Evolutionary conservation across 345 rosid genomes (phyloP).

Genomic region (Cardamine occulta): DNA sequence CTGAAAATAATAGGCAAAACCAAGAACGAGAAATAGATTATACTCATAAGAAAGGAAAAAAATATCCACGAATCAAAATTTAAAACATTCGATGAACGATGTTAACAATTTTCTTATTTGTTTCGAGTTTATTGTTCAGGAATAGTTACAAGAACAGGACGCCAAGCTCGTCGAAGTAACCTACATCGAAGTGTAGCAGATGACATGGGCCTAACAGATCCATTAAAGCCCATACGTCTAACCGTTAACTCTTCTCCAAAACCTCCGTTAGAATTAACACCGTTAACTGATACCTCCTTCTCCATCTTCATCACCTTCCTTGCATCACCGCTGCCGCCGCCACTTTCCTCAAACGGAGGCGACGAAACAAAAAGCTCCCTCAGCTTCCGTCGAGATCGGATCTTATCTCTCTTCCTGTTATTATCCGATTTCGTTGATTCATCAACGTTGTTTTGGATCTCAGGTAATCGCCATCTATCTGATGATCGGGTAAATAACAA

Average conservation of each 20-base stretch:
- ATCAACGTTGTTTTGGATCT: conserved; percentile 30
- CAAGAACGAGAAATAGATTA: neutral
- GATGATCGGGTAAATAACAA: conserved; percentile 68
- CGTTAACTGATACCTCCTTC: conserved; percentile 44
- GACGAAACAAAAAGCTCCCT: conserved; percentile 81
- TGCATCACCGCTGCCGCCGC: conserved; percentile 18
- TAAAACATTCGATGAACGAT: neutral
- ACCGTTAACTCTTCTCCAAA: conserved; percentile 37
- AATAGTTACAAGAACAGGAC: conserved; percentile 76
- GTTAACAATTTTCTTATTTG: neutral
- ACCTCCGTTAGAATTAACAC: conserved; percentile 33
- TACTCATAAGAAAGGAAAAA: neutral
- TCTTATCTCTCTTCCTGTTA: conserved; percentile 42
- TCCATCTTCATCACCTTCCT: conserved; percentile 37
- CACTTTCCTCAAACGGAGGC: conserved; percentile 65
- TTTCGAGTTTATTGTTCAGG: conserved; percentile 61
- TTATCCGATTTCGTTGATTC: conserved; percentile 43
- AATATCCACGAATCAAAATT: neutral
- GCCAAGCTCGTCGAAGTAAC: conserved; percentile 81
- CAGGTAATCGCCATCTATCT: conserved; percentile 50
- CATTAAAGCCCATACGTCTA: conserved; percentile 48
- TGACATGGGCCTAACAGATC: conserved; percentile 54
- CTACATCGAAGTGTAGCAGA: conserved; percentile 52
- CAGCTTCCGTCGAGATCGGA: conserved; percentile 61
- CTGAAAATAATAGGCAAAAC: neutral